Evolutionary conservation across 352 stramenopile genomes (phyloP).

Genomic region (Phytopythium ostracodes): DNA sequence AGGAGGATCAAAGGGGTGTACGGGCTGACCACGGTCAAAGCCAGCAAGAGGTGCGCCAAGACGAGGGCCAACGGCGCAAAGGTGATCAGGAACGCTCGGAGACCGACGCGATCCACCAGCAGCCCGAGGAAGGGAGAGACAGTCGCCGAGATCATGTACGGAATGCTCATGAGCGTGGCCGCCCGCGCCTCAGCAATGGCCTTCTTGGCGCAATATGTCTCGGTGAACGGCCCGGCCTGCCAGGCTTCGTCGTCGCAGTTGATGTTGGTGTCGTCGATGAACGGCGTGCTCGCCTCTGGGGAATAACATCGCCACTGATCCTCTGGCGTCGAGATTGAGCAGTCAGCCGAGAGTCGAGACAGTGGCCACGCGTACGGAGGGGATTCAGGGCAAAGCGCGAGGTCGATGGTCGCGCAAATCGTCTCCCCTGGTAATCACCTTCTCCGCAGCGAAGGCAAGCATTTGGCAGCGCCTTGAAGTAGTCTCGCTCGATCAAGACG

Average conservation of each 20-base stretch:
- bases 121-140: constrained; percentile 90
- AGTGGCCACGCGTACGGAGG: constrained; percentile 76
- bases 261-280: constrained; percentile 63
- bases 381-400: constrained; percentile 42
- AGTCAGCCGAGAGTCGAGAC: constrained; percentile 59
- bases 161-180: constrained; percentile 90
- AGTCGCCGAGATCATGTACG: constrained; percentile 89
- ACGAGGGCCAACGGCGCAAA: constrained; percentile 73
- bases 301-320: constrained; percentile 56
- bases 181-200: constrained; percentile 52
- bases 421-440: constrained; percentile 47
- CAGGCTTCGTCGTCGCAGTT: constrained; percentile 73
- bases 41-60: constrained; percentile 83
- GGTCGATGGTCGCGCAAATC: constrained; percentile 44
- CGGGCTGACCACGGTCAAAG: constrained; percentile 61
- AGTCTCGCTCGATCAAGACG: constrained; percentile 90
- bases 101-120: constrained; percentile 85
- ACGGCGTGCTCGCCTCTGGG: constrained; percentile 28
- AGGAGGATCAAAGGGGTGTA: constrained; percentile 88
- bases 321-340: constrained; percentile 51
- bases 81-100: constrained; percentile 76
- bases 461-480: constrained; percentile 60
- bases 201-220: constrained; percentile 61
- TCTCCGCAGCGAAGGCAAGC: constrained; percentile 53
- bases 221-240: constrained; percentile 55